Evolutionary conservation across 768 basidiomycete genomes (phyloP).

Genomic region (Pisolithus microcarpus): DNA sequence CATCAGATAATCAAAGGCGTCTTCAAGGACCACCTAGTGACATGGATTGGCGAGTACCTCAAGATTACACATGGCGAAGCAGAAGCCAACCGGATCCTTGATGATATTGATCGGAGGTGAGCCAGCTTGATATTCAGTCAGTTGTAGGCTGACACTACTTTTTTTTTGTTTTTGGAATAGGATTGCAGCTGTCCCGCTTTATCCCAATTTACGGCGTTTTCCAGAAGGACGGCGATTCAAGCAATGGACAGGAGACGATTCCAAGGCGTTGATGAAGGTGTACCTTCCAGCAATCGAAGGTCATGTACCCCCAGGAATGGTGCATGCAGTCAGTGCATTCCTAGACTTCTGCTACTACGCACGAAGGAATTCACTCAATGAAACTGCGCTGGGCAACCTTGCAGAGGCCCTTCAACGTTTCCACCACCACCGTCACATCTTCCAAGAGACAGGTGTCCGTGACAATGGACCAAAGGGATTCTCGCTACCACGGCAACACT

Average conservation of each 20-base stretch:
- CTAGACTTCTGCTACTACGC: slow-evolving; percentile 20
- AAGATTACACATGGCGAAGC: not conserved
- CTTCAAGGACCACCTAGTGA: slow-evolving; percentile 12
- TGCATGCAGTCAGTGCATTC: slow-evolving; percentile 15
- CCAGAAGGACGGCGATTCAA: slow-evolving; percentile 12
- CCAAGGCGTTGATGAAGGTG: slow-evolving; percentile 20
- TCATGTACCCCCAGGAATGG: slow-evolving; percentile 9
- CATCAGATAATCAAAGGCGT: slow-evolving; percentile 9
- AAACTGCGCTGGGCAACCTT: not conserved
- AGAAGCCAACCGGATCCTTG: slow-evolving; percentile 3
- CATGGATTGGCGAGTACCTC: slow-evolving; percentile 7
- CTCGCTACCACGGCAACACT: slow-evolving; percentile 26
- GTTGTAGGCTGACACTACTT: not conserved
- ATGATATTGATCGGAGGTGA: not conserved
- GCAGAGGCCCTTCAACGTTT: not conserved
- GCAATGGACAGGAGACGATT: slow-evolving; percentile 18
- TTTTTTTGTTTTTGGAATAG: slow-evolving; percentile 11
- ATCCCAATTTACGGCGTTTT: slow-evolving; percentile 6
- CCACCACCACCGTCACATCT: not conserved
- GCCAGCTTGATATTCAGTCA: not conserved
- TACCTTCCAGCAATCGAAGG: slow-evolving; percentile 7
- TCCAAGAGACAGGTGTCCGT: slow-evolving; percentile 7
- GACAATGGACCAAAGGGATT: slow-evolving; percentile 11
- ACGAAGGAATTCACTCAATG: slow-evolving; percentile 8
- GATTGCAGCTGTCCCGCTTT: not conserved